These are phyloP conservation scores for Melampsora americana DNA, from an alignment of 1,284 basidiomycete genomes.

Conservation along the genomic window DNA sequence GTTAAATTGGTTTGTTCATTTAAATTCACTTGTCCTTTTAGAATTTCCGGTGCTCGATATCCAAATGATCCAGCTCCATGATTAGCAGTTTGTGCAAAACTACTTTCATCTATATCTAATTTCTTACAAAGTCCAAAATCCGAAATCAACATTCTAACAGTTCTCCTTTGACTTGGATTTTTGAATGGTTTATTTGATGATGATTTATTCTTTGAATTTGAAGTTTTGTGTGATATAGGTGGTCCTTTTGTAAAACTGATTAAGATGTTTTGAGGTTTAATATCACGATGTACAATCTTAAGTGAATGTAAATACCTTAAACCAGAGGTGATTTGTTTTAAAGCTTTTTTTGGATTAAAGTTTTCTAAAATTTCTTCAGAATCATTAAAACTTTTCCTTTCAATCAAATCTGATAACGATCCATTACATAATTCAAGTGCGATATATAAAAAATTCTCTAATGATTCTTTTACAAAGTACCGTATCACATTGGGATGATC, in stretches of 20 bases:
- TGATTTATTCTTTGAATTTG: slow-evolving; percentile 5
- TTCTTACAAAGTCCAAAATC: slow-evolving; percentile 93
- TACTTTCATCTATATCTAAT: slow-evolving; percentile 86
- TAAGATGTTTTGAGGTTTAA: slow-evolving; percentile 97
- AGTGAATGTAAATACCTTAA: slow-evolving; percentile 85
- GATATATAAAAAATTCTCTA: slow-evolving; percentile 91
- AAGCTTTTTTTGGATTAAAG: slow-evolving; percentile 81
- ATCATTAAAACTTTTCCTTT: slow-evolving; percentile 54
- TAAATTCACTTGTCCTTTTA: slow-evolving; percentile 82
- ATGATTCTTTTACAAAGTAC: slow-evolving; percentile 91
- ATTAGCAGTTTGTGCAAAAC: slow-evolving; percentile 76
- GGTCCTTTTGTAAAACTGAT: slow-evolving; percentile 66
- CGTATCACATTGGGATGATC: slow-evolving; percentile 98
- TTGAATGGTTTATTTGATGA: background rate
- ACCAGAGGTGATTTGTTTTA: slow-evolving; percentile 82
- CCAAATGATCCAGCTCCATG: slow-evolving; percentile 78
- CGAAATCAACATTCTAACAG: slow-evolving; percentile 82
- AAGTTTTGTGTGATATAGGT: slow-evolving; percentile 1
- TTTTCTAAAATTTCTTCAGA: slow-evolving; percentile 64
- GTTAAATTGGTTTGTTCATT: slow-evolving; percentile 64
- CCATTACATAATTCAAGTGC: slow-evolving; percentile 95
- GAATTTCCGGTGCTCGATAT: slow-evolving; percentile 90
- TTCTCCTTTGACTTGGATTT: slow-evolving; percentile 36
- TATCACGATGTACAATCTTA: slow-evolving; percentile 95
- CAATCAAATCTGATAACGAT: slow-evolving; percentile 86